Conservation (phyloP, 2,329 filamentous ascomycete species). For the Diaporthe sp. region DNA sequence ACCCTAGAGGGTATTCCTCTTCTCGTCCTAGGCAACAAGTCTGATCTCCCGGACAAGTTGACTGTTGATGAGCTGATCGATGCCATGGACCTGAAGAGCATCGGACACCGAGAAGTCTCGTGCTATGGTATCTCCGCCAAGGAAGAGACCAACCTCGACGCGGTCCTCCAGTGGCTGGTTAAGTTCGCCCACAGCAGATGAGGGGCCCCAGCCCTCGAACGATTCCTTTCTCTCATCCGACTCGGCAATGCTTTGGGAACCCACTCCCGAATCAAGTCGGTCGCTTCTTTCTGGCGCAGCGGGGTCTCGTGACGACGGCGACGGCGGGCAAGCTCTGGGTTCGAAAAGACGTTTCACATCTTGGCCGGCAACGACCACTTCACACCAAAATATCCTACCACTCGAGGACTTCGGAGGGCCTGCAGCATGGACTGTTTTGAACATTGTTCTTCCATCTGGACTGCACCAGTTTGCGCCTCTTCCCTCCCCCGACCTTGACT, state of each 20-base stretch:
- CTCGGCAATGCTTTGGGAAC: conserved; percentile 4
- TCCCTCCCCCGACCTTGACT: background rate
- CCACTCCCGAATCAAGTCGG: conserved; percentile 25
- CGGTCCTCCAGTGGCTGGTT: conserved; percentile 96
- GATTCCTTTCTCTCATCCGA: conserved; percentile 25
- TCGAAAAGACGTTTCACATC: conserved; percentile 35
- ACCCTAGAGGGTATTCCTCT: conserved; percentile 90
- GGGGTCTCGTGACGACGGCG: conserved; percentile 29
- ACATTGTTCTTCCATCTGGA: conserved; percentile 2
- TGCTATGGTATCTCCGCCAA: conserved; percentile 99
- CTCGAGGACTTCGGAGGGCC: background rate
- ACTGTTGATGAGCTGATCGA: conserved; percentile 97
- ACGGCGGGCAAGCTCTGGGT: conserved; percentile 31
- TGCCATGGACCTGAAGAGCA: conserved; percentile 86
- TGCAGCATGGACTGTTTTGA: conserved; percentile 17
- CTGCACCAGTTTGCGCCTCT: background rate
- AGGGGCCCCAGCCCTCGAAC: conserved; percentile 39
- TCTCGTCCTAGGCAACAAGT: conserved; percentile 96
- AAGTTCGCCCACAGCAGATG: conserved; percentile 80
- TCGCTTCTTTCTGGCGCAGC: conserved; percentile 32
- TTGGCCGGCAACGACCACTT: conserved; percentile 37
- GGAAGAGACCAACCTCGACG: conserved; percentile 98
- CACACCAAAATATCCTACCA: conserved; percentile 32
- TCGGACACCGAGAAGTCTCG: conserved; percentile 93
- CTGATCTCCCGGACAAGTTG: conserved; percentile 89